Evolutionary conservation across 805 yeast species (phyloP).

Genomic region (Candida gorgasii): DNA sequence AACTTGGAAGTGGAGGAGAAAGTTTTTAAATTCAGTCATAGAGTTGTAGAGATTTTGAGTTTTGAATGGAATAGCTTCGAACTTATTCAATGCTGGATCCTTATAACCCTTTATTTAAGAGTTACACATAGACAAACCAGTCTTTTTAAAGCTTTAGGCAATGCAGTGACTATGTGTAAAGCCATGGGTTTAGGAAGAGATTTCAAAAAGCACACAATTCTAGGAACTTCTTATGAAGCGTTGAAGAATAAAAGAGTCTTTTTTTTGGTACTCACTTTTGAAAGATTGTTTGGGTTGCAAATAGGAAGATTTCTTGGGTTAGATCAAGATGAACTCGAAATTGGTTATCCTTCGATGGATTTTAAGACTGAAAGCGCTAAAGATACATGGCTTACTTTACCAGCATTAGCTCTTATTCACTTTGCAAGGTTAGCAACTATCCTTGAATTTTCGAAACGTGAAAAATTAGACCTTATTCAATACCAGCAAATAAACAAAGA

Average conservation of each 20-base stretch:
- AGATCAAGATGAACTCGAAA: constrained; percentile 39
- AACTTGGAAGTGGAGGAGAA: constrained; percentile 31
- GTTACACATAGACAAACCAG: constrained; percentile 41
- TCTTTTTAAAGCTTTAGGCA: constrained; percentile 31
- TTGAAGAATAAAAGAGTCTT: constrained; percentile 53
- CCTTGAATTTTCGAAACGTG: constrained; percentile 31
- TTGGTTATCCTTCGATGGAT: constrained; percentile 32
- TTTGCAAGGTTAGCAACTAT: constrained; percentile 41
- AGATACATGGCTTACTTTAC: constrained; percentile 52
- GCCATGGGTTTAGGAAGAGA: constrained; percentile 38
- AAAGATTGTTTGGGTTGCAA: constrained; percentile 53
- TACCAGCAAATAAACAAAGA: constrained; percentile 34
- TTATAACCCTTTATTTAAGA: constrained; percentile 37
- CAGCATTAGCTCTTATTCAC: constrained; percentile 47
- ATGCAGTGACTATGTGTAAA: constrained; percentile 37
- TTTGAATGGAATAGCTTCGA: constrained; percentile 47
- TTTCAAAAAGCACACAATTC: constrained; percentile 14
- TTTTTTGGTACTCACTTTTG: constrained; percentile 57
- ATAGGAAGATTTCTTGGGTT: constrained; percentile 46
- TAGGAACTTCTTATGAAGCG: constrained; percentile 37
- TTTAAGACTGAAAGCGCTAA: constrained; percentile 26
- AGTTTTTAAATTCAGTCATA: constrained; percentile 35
- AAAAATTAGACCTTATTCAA: constrained; percentile 27
- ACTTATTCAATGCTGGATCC: constrained; percentile 42
- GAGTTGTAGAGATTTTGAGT: constrained; percentile 31